Evolutionary conservation across 768 basidiomycete species (phyloP), one percentile per base, ranked within the genome.

Genomic region (Phaeotremella skinneri): DNA sequence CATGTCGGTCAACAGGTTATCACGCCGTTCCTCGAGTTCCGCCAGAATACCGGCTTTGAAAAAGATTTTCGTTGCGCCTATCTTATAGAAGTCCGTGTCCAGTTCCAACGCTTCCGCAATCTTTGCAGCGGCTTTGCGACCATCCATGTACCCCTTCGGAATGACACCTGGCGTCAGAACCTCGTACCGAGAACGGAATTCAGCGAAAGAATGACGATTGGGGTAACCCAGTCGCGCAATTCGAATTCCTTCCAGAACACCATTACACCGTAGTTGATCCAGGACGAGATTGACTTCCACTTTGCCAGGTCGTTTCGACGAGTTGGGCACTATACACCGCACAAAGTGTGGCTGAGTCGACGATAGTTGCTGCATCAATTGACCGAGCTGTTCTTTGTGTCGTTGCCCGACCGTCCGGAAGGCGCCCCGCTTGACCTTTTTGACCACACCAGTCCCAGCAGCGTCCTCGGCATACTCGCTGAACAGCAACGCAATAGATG

Each of bases 41-140:
- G 96, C 96, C 16, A 99, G 82, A 2, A 96, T 91, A 2, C 94
- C 93, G 1, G 96, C 93, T 74, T 98, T 98, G 85, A 99, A 98
- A 81, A 98, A 99, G 60, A 97, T 89, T 79, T 99, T 99, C 34
- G 91, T 94, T 0, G 90, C 91, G 4, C 96, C 96, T 54, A 98
- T 89, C 69, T 87, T 89, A 82, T 86, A 96, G 20, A 86, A 82
- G 2, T 83, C 80, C 49, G 87, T 85, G 73, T 96, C 92, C 32
- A 99, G 83, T 48, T 93, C 89, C 42, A 98, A 81, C 3, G 89
- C 85, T 57, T 86, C 86, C 31, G 96, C 87, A 85, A 99, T 97
- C 4, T 89, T 84, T 32, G 88, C 80, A 67, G 89, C 94, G 1
- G 96, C 92, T 74, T 93, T 91, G 5, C 93, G 85, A 9, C 94